These are phyloP conservation scores for Phalaenopsis aphrodite DNA, from an alignment of 106 monocot species.

Conservation along the genomic window DNA sequence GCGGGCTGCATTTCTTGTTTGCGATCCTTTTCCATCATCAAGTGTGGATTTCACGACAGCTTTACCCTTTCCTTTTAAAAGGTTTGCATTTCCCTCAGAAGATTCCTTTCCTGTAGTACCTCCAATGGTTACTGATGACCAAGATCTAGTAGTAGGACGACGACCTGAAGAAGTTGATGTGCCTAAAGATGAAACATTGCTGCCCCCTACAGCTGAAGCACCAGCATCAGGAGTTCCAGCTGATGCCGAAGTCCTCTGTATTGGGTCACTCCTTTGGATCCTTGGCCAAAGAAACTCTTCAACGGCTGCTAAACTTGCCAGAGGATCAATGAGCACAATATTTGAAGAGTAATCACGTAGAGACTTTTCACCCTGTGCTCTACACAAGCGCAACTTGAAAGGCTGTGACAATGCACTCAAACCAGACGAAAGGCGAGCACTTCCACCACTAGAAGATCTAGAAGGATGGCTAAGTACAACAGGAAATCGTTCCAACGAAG, in stretches of 20 bases:
- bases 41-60: conserved; percentile 59
- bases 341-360: conserved; percentile 96
- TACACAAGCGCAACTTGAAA: conserved; percentile 83
- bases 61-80: conserved; percentile 91
- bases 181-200: conserved; percentile 40
- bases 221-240: conserved; percentile 51
- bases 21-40: conserved; percentile 68
- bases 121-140: conserved; percentile 52
- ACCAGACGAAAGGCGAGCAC: conserved; percentile 71
- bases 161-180: conserved; percentile 41
- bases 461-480: conserved; percentile 89
- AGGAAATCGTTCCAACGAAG: conserved; percentile 90
- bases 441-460: conserved; percentile 55
- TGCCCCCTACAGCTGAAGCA: conserved; percentile 25
- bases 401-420: conserved; percentile 75
- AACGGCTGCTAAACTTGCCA: conserved; percentile 84
- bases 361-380: conserved; percentile 86
- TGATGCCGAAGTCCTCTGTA: conserved; percentile 40
- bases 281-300: conserved; percentile 99
- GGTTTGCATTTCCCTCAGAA: conserved; percentile 40
- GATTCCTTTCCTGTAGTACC: conserved; percentile 47
- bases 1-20: conserved; percentile 76
- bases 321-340: conserved; percentile 88
- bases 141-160: conserved; percentile 68
- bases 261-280: conserved; percentile 66